Conservation (phyloP, 352 stramenopile species). For the Phytophthora colocasiae region DNA sequence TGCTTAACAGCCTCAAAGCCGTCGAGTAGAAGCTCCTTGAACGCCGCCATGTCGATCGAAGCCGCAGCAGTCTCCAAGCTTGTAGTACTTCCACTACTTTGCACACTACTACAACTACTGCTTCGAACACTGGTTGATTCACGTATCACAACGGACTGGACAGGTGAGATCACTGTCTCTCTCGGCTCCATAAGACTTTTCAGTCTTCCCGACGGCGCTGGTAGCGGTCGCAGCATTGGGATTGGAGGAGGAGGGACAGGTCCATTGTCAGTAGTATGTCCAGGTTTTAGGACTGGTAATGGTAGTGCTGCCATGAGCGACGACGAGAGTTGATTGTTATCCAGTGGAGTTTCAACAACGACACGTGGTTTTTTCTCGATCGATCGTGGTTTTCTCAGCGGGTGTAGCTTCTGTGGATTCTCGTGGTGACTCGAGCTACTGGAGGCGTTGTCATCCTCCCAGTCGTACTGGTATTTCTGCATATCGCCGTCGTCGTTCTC, state of each 20-base stretch:
- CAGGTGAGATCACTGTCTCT: conserved; percentile 4
- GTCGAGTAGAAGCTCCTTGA: conserved; percentile 71
- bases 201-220: conserved; percentile 20
- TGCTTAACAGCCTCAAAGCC: conserved; percentile 83
- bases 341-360: neutral
- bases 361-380: neutral
- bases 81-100: conserved; percentile 27
- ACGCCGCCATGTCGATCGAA: conserved; percentile 56
- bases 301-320: conserved; percentile 33
- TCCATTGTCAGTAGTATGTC: conserved; percentile 3
- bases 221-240: conserved; percentile 27
- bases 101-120: conserved; percentile 31
- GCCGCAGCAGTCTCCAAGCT: conserved; percentile 33
- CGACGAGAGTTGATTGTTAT: conserved; percentile 23
- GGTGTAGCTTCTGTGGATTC: conserved; percentile 17
- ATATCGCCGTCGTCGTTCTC: conserved; percentile 48
- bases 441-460: conserved; percentile 38
- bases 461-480: conserved; percentile 46
- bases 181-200: conserved; percentile 7
- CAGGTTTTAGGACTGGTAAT: conserved; percentile 10
- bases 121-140: conserved; percentile 24
- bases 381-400: neutral
- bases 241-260: conserved; percentile 22
- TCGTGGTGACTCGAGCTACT: conserved; percentile 8
- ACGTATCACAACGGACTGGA: conserved; percentile 15